phyloP scores from a whole-genome alignment of 164 flowering plant species.

The Tetrastigma voinierianum region DNA sequence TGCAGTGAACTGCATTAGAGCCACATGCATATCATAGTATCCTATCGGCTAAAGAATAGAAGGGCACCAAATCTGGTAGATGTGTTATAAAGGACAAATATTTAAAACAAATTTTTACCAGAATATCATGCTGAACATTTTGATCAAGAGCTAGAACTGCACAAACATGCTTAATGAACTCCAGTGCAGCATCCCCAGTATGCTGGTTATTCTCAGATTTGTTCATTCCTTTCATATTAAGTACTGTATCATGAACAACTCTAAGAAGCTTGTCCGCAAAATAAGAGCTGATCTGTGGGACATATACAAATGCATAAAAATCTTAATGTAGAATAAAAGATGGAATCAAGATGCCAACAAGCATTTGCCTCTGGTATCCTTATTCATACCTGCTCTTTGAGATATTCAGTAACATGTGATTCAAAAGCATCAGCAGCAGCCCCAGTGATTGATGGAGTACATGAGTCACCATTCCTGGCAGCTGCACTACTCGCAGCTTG shows the following conservation, averaged over 20 bases:
- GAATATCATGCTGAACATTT: constrained; percentile 80
- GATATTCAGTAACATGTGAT: constrained; percentile 46
- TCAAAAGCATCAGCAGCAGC: constrained; percentile 72
- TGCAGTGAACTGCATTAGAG: not conserved
- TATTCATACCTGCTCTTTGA: constrained; percentile 60
- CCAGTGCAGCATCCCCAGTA: constrained; percentile 76
- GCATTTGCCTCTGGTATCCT: not conserved
- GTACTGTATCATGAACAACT: constrained; percentile 55
- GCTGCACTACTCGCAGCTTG: constrained; percentile 47
- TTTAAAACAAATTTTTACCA: constrained; percentile 47
- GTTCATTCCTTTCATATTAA: constrained; percentile 46
- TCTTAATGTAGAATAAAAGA: not conserved
- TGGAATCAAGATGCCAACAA: constrained; percentile 1
- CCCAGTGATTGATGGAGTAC: constrained; percentile 87
- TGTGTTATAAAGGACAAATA: not conserved
- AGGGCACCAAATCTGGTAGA: not conserved
- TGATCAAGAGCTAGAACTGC: constrained; percentile 91
- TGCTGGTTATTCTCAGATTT: constrained; percentile 29
- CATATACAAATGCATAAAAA: constrained; percentile 4
- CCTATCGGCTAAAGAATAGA: too few species aligned
- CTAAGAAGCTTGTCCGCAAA: constrained; percentile 74
- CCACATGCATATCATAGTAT: not conserved
- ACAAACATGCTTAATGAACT: constrained; percentile 88
- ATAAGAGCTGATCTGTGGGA: constrained; percentile 72
- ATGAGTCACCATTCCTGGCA: constrained; percentile 39